phyloP scores from a whole-genome alignment of 306 rosid genomes.

The Malus fusca region DNA sequence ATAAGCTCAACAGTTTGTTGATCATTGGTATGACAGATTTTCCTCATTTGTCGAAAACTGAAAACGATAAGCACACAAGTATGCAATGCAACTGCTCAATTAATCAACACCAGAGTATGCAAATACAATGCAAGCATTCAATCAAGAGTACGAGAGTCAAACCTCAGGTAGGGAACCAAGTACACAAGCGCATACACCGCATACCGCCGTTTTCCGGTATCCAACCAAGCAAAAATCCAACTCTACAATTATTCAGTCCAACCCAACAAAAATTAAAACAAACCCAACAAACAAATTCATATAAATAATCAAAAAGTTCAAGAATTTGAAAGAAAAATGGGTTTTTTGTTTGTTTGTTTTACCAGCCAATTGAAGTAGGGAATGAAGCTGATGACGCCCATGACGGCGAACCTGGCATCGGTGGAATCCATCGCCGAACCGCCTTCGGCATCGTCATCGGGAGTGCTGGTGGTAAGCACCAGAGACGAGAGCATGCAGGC shows the following conservation, averaged over 20 bases:
- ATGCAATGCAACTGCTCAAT: not conserved
- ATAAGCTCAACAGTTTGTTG: not conserved
- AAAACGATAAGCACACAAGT: not conserved
- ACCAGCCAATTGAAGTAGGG: slow-evolving; percentile 99
- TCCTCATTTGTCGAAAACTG: not conserved
- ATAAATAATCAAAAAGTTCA: not conserved
- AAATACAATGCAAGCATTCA: too few species aligned
- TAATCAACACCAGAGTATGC: too few species aligned
- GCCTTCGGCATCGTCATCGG: slow-evolving; percentile 27
- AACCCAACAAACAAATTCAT: not conserved
- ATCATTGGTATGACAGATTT: not conserved
- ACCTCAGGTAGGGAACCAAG: slow-evolving; percentile 85
- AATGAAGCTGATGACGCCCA: slow-evolving; percentile 78
- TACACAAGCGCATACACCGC: slow-evolving; percentile 72
- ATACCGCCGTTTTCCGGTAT: slow-evolving; percentile 67
- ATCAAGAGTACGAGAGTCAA: not conserved
- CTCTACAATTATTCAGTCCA: slow-evolving; percentile 30
- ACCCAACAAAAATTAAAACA: not conserved
- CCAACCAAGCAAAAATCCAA: slow-evolving; percentile 95
- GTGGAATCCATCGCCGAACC: slow-evolving; percentile 45
- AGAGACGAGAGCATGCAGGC: slow-evolving; percentile 71
- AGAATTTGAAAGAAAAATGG: not conserved
- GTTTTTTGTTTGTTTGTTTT: not conserved
- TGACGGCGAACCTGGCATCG: slow-evolving; percentile 67
- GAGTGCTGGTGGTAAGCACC: slow-evolving; percentile 32